phyloP scores from a whole-genome alignment of 208 protist genomes.

The Tritrichomonas musculus region DNA sequence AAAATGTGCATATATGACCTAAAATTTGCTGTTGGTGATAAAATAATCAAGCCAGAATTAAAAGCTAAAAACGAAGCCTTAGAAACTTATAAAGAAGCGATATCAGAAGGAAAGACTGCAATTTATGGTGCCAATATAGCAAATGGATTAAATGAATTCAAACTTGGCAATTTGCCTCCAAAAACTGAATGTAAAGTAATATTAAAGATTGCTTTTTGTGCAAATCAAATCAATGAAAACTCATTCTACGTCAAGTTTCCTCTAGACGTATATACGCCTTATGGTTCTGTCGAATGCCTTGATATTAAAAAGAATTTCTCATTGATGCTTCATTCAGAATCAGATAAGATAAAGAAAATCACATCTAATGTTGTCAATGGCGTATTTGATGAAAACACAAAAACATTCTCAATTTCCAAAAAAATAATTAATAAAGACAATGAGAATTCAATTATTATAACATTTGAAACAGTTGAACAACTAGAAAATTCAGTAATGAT shows the following conservation, averaged over 20 bases:
- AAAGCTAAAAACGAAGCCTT: not conserved
- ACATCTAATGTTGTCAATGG: no score
- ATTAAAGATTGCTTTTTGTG: not conserved
- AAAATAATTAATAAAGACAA: not conserved
- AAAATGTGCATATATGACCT: not conserved
- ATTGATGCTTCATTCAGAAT: no score
- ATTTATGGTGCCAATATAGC: not conserved
- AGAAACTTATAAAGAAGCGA: not conserved
- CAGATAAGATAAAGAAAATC: no score
- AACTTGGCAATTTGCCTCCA: no score
- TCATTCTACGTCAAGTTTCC: not conserved
- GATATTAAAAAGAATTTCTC: no score
- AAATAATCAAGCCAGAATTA: not conserved
- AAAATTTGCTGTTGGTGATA: not conserved
- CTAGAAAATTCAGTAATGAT: not conserved
- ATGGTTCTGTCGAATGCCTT: no score
- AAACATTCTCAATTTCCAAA: no score
- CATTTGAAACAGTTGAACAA: not conserved
- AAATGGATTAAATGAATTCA: not conserved
- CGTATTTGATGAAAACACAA: no score
- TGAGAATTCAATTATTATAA: not conserved
- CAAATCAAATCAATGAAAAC: not conserved
- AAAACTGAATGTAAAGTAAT: not conserved
- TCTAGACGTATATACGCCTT: not conserved
- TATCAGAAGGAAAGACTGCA: not conserved